A percentile compares a stretch with the other conserved stretches of the same genome.
Conservation (phyloP, 116 monocot species). For the Zostera marina region DNA sequence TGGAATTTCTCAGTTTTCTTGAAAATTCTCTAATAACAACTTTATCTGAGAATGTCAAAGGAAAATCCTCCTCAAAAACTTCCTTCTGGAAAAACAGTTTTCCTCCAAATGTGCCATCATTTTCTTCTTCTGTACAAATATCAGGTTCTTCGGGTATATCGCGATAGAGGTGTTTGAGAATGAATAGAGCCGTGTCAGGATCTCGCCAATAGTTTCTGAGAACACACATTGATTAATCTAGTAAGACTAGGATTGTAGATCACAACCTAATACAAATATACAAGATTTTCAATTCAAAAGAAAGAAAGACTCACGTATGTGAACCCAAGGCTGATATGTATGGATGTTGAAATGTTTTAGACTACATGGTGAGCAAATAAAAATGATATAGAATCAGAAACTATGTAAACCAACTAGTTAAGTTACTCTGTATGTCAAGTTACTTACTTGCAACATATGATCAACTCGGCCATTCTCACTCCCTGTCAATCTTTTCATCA, state of each 20-base stretch:
- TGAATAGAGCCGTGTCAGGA: slow-evolving; percentile 90
- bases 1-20: slow-evolving; percentile 42
- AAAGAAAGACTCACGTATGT: slow-evolving; percentile 65
- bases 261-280: too few species aligned
- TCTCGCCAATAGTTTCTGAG: slow-evolving; percentile 96
- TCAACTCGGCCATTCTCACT: slow-evolving; percentile 54
- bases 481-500: slow-evolving; percentile 59
- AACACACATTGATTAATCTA: neutral
- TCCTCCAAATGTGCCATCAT: slow-evolving; percentile 8
- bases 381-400: neutral
- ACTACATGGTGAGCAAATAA: slow-evolving; percentile 25
- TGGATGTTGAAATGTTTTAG: slow-evolving; percentile 83
- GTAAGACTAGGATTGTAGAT: neutral
- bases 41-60: slow-evolving; percentile 70
- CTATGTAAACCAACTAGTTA: neutral
- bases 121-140: slow-evolving; percentile 8
- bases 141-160: slow-evolving; percentile 74
- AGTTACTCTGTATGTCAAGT: neutral
- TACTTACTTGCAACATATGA: slow-evolving; percentile 63
- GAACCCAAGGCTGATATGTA: slow-evolving; percentile 77
- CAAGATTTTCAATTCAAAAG: too few species aligned
- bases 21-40: slow-evolving; percentile 50
- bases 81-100: slow-evolving; percentile 49
- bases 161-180: slow-evolving; percentile 82
- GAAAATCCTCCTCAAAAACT: slow-evolving; percentile 55